phyloP scores from a whole-genome alignment of 1,284 basidiomycete genomes.

The Gymnopus androsaceus region DNA sequence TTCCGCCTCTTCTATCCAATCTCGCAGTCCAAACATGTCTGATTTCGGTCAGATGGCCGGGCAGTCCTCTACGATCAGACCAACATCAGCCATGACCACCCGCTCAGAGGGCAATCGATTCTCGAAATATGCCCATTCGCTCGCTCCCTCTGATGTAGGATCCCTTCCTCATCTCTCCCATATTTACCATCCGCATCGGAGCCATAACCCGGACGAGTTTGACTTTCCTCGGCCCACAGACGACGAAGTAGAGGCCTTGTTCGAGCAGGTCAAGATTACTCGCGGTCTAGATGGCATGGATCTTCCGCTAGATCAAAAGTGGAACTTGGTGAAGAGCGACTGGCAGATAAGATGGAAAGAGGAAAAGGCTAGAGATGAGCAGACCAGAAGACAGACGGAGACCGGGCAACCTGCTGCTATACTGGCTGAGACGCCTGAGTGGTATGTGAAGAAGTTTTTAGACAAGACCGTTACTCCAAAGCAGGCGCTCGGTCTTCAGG shows the following conservation, averaged over 20 bases:
- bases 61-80: slow-evolving; percentile 45
- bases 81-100: slow-evolving; percentile 53
- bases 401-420: slow-evolving; percentile 51
- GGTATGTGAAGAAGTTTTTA: slow-evolving; percentile 89
- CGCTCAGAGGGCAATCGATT: slow-evolving; percentile 45
- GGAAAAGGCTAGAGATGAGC: slow-evolving; percentile 60
- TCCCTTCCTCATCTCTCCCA: slow-evolving; percentile 57
- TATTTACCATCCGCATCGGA: slow-evolving; percentile 50
- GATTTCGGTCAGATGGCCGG: slow-evolving; percentile 48
- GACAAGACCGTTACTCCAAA: slow-evolving; percentile 83
- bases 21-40: slow-evolving; percentile 43
- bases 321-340: slow-evolving; percentile 88
- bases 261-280: slow-evolving; percentile 72
- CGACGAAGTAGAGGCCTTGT: slow-evolving; percentile 76
- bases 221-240: slow-evolving; percentile 74
- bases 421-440: slow-evolving; percentile 74
- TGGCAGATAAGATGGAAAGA: slow-evolving; percentile 82
- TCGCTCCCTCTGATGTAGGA: slow-evolving; percentile 52
- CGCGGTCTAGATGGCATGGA: slow-evolving; percentile 64
- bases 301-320: slow-evolving; percentile 84
- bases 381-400: slow-evolving; percentile 60
- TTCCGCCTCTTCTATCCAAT: slow-evolving; percentile 40
- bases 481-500: slow-evolving; percentile 76
- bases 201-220: slow-evolving; percentile 59
- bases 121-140: slow-evolving; percentile 64